A percentile compares a stretch with the other conserved stretches of the same genome.
These are phyloP conservation scores for Daldinia caldariorum DNA, from an alignment of 495 filamentous ascomycete species.

Conservation along the genomic window DNA sequence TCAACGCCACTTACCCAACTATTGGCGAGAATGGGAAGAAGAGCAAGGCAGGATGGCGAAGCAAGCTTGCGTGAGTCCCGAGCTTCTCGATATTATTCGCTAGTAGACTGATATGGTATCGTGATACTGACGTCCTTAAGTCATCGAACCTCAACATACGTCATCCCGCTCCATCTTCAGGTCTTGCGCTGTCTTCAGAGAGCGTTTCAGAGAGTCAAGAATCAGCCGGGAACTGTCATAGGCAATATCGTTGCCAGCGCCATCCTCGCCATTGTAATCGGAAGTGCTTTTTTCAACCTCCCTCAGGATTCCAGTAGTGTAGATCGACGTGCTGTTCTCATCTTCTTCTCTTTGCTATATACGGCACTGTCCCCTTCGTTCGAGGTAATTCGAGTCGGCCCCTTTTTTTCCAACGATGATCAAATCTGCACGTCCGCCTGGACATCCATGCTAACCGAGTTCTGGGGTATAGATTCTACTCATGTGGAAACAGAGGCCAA, in stretches of 20 bases:
- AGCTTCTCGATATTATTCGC: no score
- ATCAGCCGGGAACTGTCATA: no score
- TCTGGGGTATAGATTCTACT: no score
- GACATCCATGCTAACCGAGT: no score
- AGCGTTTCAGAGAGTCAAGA: no score
- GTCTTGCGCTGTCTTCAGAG: no score
- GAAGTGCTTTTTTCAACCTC: slow-evolving; percentile 48
- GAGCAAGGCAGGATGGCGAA: no score
- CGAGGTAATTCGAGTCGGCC: slow-evolving; percentile 16
- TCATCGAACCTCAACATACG: not conserved
- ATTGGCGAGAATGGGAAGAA: no score
- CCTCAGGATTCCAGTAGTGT: slow-evolving; percentile 22
- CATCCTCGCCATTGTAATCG: slow-evolving; percentile 76
- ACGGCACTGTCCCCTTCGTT: slow-evolving; percentile 15
- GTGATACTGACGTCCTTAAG: no score
- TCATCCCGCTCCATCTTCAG: slow-evolving; percentile 57
- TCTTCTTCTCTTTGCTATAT: slow-evolving; percentile 28
- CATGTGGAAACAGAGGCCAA: slow-evolving; percentile 70
- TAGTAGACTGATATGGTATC: no score
- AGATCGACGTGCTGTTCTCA: slow-evolving; percentile 15
- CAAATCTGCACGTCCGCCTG: slow-evolving; percentile 65
- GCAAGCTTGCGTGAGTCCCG: slow-evolving; percentile 36
- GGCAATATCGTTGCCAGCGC: slow-evolving; percentile 70
- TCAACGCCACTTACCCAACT: slow-evolving; percentile 64
- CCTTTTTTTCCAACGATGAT: slow-evolving; percentile 63